phyloP scores from a whole-genome alignment of 2,329 filamentous ascomycete genomes.

The Verticillium dahliae region DNA sequence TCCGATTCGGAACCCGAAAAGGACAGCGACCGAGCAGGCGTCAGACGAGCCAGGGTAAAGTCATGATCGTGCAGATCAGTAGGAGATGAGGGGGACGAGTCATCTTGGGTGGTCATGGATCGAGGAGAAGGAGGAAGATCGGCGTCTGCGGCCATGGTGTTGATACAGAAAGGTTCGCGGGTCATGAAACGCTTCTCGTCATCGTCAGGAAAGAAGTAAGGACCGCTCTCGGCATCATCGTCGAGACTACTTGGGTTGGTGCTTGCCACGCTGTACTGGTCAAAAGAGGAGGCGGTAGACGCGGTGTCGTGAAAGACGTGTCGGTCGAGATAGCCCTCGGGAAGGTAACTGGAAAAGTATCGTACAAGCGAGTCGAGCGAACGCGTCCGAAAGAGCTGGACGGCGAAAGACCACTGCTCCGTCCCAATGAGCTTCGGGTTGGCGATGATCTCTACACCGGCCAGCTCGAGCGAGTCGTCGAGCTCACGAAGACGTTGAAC shows the following conservation, averaged over 20 bases:
- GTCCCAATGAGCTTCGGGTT: constrained; percentile 53
- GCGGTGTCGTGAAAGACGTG: constrained; percentile 23
- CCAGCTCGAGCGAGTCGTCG: constrained; percentile 48
- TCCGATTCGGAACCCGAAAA: constrained; percentile 46
- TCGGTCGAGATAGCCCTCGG: constrained; percentile 38
- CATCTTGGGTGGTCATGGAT: constrained; percentile 42
- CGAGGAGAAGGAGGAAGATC: constrained; percentile 38
- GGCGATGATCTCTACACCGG: constrained; percentile 54
- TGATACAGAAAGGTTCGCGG: constrained; percentile 10
- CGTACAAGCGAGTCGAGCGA: constrained; percentile 55
- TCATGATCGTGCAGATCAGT: constrained; percentile 23
- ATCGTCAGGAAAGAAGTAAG: constrained; percentile 34
- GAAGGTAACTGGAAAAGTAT: constrained; percentile 54
- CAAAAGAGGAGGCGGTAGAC: constrained; percentile 26
- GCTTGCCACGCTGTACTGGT: constrained; percentile 26
- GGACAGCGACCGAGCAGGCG: constrained; percentile 41
- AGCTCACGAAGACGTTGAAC: constrained; percentile 47
- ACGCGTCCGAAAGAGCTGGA: constrained; percentile 53
- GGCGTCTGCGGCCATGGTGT: constrained; percentile 17
- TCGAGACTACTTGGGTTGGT: constrained; percentile 32
- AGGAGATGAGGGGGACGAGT: constrained; percentile 32
- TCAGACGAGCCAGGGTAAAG: constrained; percentile 23
- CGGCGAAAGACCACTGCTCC: constrained; percentile 50
- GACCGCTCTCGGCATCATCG: constrained; percentile 19
- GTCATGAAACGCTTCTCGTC: constrained; percentile 23